A percentile compares a stretch with the other conserved stretches of the same genome.
These are phyloP conservation scores for Pulicaria dysenterica DNA, from an alignment of 129 eudicot genomes.

Conservation along the genomic window DNA sequence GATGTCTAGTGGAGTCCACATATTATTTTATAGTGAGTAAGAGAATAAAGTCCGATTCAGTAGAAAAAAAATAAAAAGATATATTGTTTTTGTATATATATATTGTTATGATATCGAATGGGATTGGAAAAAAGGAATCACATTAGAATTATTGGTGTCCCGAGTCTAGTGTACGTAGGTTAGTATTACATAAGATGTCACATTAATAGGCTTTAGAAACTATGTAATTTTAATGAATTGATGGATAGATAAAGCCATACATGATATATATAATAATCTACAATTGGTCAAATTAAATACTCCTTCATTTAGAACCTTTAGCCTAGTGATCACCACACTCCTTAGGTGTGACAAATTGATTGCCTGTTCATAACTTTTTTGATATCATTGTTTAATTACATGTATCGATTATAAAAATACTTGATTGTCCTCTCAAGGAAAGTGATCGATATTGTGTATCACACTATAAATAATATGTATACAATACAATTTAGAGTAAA, in stretches of 20 bases:
- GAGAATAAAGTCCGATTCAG: too few relatives aligned
- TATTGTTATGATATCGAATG: neutral
- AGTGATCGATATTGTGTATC: too few relatives aligned
- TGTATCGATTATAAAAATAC: neutral
- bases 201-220: conserved; percentile 12
- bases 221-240: conserved; percentile 18
- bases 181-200: conserved; percentile 9
- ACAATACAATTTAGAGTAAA: too few relatives aligned
- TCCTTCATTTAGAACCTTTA: neutral
- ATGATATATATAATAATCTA: conserved; percentile 8
- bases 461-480: too few relatives aligned
- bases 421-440: too few relatives aligned
- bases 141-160: conserved; percentile 12
- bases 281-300: conserved; percentile 21
- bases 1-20: too few relatives aligned
- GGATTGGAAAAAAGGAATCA: conserved; percentile 7
- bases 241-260: conserved; percentile 26
- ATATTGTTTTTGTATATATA: too few relatives aligned
- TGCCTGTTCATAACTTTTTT: conserved; percentile 9
- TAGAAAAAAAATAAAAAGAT: too few relatives aligned
- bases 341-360: conserved; percentile 1
- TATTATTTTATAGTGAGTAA: too few relatives aligned
- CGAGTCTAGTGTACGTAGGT: neutral
- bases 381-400: neutral
- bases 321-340: neutral